Base-by-base conservation (phyloP, 1,139 yeast genomes). In the Candida sanyaensis region DNA sequence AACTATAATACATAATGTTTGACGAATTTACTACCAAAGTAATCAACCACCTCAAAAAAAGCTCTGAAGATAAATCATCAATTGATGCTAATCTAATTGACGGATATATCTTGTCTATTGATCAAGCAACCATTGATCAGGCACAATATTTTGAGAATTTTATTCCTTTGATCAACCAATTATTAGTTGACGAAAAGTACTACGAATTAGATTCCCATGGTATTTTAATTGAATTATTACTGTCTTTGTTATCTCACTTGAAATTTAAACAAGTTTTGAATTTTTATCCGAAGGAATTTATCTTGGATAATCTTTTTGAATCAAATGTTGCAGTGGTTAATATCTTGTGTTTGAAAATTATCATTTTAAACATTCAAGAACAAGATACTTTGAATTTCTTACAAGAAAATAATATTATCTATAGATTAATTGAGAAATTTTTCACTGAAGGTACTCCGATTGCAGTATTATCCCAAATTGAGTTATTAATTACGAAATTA, bases 121-220 rank as follows among this genome's bases (percentile, higher is more conserved):
- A 46, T 28, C 21, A 38, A 28, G n/a, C 42, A 27, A 42, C 42
- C 3, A 32, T 45, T 10, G 36, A 37, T 6, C 42, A 46, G 21
- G 27, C 28, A 7, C 13, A 23, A 8, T 44, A 43, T 28, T 24
- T 40, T 7, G 37, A 44, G n/a, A 31, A 33, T 7, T 44, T 54
- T 6, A 46, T 55, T 5, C 43, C 55, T 11, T 31, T 46, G 8
- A 46, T 55, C 9, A 54, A 52, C 36, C 50, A 51, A 31, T 42
- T 52, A 2, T 43, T 55, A 27, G 37, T 53, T 8, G 50, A 54
- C 34, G 54, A 52, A 13, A 48, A 56, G 37, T 59, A 61, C 45
- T 47, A 54, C 24, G 54, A 48, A 10, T 44, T 62, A 10, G 75
- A 70, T 50, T 64, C 67, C 1, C 49, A 56, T 6, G 51, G 50